phyloP scores from a whole-genome alignment of 2,329 filamentous ascomycete species.

The Verticillium albo-atrum region DNA sequence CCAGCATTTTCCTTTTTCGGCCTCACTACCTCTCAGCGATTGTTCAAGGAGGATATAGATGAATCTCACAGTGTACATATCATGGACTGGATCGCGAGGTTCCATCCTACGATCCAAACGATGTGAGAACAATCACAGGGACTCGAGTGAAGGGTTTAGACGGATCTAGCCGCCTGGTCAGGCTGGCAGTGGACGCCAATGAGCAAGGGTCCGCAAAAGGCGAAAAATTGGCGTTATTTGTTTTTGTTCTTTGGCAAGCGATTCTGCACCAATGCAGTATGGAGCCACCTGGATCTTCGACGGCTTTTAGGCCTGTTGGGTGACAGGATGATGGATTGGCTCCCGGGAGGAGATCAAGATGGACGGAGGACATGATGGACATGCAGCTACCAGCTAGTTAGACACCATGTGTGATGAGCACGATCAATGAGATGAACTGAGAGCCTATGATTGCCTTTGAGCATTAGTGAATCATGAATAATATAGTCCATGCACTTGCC shows the following conservation, averaged over 20 bases:
- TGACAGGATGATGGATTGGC: background rate
- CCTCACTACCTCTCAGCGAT: background rate
- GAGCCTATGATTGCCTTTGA: background rate
- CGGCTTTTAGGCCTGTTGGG: background rate
- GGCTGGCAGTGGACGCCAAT: background rate
- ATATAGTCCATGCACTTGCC: too few species aligned
- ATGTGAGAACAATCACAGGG: background rate
- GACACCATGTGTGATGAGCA: background rate
- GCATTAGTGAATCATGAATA: too few species aligned
- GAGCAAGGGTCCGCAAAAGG: background rate
- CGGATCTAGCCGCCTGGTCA: background rate
- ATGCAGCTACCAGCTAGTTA: background rate
- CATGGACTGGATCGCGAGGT: background rate
- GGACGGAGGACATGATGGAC: background rate
- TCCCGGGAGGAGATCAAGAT: background rate
- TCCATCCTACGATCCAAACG: background rate
- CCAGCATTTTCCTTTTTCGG: background rate
- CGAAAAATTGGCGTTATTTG: background rate
- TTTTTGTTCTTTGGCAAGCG: background rate
- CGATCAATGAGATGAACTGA: background rate
- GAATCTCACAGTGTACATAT: background rate
- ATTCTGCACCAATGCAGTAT: background rate
- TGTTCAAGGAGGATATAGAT: background rate
- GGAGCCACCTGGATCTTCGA: background rate
- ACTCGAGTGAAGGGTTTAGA: background rate